These are phyloP conservation scores for Plasmodium sp. DNA, from an alignment of 169 alveolate species.

Conservation along the genomic window DNA sequence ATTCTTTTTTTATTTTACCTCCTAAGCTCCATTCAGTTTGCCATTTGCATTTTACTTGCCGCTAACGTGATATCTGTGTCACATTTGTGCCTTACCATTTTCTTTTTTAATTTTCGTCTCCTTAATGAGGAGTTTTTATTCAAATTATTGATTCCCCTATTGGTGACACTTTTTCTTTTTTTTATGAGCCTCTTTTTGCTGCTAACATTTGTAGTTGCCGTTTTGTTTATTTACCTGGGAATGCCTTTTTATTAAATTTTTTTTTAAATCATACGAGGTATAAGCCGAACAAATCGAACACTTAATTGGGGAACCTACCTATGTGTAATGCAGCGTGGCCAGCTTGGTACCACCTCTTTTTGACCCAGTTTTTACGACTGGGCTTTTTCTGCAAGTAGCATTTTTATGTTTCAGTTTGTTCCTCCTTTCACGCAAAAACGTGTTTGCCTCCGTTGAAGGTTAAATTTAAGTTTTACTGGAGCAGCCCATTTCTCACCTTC, in stretches of 20 bases:
- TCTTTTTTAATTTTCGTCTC: background rate
- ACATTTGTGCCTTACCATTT: background rate
- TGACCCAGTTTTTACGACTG: background rate
- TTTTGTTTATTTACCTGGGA: background rate
- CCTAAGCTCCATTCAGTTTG: background rate
- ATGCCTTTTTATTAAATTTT: background rate
- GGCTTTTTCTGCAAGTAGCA: background rate
- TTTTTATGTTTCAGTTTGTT: background rate
- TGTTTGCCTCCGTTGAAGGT: background rate
- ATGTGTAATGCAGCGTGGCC: background rate
- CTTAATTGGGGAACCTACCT: background rate
- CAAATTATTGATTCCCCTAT: background rate
- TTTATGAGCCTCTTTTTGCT: background rate
- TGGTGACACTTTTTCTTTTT: background rate
- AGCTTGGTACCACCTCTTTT: background rate
- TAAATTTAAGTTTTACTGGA: background rate
- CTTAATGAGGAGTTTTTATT: background rate
- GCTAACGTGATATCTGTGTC: background rate
- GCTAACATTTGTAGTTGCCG: background rate
- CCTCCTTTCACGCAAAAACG: background rate
- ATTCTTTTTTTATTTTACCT: background rate
- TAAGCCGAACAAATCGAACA: background rate
- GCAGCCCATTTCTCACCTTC: background rate
- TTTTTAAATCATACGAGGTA: background rate
- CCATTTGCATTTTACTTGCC: background rate